Conservation (phyloP, 2,329 filamentous ascomycete genomes). For the Fusarium poae region DNA sequence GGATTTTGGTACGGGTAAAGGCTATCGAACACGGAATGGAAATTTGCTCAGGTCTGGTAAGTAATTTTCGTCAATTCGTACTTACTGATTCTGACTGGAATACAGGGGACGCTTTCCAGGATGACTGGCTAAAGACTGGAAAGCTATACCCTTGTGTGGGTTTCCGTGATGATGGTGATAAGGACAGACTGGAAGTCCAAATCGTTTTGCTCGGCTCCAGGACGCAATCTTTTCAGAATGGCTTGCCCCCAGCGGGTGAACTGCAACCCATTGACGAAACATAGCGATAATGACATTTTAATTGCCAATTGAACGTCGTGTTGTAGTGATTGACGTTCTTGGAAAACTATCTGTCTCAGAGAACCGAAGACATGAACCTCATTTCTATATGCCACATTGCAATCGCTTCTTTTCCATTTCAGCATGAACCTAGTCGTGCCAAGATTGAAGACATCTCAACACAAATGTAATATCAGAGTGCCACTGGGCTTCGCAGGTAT, state of each 20-base stretch:
- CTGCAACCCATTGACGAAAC: too few relatives aligned
- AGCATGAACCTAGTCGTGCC: too few relatives aligned
- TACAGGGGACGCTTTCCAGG: not conserved
- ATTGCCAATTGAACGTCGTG: too few relatives aligned
- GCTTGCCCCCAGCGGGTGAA: not conserved
- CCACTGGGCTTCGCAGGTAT: too few relatives aligned
- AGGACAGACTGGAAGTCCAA: not conserved
- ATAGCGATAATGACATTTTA: too few relatives aligned
- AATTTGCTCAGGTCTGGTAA: not conserved
- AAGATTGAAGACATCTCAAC: too few relatives aligned
- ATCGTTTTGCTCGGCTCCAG: not conserved
- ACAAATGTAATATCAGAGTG: too few relatives aligned
- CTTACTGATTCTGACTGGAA: not conserved
- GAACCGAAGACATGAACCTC: too few relatives aligned
- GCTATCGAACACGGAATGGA: not conserved
- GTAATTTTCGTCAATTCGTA: not conserved
- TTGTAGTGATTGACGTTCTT: too few relatives aligned
- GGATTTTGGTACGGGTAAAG: not conserved
- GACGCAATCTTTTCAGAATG: not conserved
- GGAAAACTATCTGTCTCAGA: too few relatives aligned
- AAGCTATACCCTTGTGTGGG: not conserved
- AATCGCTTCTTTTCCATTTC: too few relatives aligned
- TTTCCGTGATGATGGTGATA: not conserved
- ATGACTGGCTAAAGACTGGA: not conserved
- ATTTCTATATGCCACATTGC: too few relatives aligned